A percentile compares a stretch with the other conserved stretches of the same genome.
Evolutionary conservation across 2,329 filamentous ascomycete genomes (phyloP).

Genomic region (Sarocladium oryzae): DNA sequence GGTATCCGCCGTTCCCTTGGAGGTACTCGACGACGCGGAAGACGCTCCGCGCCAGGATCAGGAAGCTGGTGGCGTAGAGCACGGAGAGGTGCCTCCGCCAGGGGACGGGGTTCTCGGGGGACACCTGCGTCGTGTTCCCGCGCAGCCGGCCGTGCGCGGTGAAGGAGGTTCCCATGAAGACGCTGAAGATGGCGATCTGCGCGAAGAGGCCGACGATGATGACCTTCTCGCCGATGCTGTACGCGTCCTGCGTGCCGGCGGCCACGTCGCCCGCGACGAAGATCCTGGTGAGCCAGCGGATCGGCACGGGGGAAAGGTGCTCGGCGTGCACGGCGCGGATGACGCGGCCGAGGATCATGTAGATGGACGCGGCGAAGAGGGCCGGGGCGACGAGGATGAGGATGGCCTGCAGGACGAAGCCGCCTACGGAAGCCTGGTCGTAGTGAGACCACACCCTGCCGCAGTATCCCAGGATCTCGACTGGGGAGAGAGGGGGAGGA

Average conservation of each 20-base stretch:
- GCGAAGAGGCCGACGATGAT: slow-evolving; percentile 46
- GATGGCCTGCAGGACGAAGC: slow-evolving; percentile 34
- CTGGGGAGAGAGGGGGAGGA: slow-evolving; percentile 20
- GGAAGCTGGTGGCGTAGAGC: slow-evolving; percentile 24
- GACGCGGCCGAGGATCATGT: slow-evolving; percentile 42
- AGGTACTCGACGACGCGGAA: slow-evolving; percentile 43
- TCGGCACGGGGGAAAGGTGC: slow-evolving; percentile 24
- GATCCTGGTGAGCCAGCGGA: slow-evolving; percentile 41
- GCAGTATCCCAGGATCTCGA: slow-evolving; percentile 37
- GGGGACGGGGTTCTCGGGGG: slow-evolving; percentile 12
- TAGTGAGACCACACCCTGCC: slow-evolving; percentile 18
- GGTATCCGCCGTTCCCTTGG: slow-evolving; percentile 32
- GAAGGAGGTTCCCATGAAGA: slow-evolving; percentile 41
- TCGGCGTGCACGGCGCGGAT: slow-evolving; percentile 32
- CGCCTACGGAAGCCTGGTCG: slow-evolving; percentile 8
- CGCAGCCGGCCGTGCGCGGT: slow-evolving; percentile 33
- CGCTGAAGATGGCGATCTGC: slow-evolving; percentile 45
- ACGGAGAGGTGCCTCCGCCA: slow-evolving; percentile 25
- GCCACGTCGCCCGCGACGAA: slow-evolving; percentile 48
- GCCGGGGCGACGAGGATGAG: slow-evolving; percentile 41
- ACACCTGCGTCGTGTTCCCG: slow-evolving; percentile 15
- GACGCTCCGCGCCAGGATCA: slow-evolving; percentile 39
- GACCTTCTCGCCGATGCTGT: slow-evolving; percentile 36
- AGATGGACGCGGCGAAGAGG: slow-evolving; percentile 43
- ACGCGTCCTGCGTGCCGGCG: slow-evolving; percentile 15